phyloP scores from a whole-genome alignment of 2,329 filamentous ascomycete genomes.

The Cordyceps tenuipes region DNA sequence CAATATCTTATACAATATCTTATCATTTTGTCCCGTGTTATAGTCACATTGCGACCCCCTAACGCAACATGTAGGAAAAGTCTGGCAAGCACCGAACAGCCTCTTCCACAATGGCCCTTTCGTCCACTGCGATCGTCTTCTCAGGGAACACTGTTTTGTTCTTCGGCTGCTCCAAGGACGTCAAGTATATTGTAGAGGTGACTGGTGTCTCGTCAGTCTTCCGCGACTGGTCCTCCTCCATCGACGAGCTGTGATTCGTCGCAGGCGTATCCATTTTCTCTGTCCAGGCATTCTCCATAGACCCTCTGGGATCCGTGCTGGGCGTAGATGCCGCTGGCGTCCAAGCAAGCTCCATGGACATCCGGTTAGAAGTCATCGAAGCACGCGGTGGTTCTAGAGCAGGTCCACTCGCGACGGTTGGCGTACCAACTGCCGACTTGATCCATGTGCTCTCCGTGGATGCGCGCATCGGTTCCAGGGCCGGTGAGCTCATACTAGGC shows the following conservation, averaged over 20 bases:
- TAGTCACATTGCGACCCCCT: not conserved
- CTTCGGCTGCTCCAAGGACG: not conserved
- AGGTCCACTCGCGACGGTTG: not conserved
- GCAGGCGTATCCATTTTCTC: too few relatives aligned
- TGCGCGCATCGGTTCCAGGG: not conserved
- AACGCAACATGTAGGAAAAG: constrained; percentile 13
- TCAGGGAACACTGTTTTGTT: not conserved
- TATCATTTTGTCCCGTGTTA: not conserved
- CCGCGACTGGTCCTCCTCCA: not conserved
- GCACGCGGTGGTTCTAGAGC: not conserved
- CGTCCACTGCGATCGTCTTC: not conserved
- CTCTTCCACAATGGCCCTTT: not conserved
- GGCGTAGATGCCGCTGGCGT: not conserved
- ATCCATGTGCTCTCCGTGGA: not conserved
- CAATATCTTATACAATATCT: constrained; percentile 1
- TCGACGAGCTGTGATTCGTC: not conserved
- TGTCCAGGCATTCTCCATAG: not conserved
- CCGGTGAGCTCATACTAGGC: not conserved
- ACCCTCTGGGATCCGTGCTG: not conserved
- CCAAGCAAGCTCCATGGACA: not conserved
- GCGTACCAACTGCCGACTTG: not conserved
- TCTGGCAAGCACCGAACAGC: constrained; percentile 8
- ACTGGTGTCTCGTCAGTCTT: not conserved
- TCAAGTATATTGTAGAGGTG: not conserved
- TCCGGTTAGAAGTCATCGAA: not conserved